phyloP scores from a whole-genome alignment of 2,329 filamentous ascomycete species.

The Cercospora berteroae region DNA sequence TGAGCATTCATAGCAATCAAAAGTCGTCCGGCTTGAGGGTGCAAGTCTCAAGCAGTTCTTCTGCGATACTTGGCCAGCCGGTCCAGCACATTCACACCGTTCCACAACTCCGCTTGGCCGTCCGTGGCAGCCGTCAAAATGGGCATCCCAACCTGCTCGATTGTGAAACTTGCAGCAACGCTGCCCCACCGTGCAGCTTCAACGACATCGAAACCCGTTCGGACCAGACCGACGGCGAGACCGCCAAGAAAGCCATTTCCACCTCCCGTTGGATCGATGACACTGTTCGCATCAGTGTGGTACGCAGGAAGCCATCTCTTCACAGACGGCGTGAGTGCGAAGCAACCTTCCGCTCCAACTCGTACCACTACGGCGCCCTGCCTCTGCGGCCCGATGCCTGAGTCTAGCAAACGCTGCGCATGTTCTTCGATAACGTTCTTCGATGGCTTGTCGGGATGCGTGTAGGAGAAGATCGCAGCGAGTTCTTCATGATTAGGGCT shows the following conservation, averaged over 20 bases:
- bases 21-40: background rate
- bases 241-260: constrained; percentile 83
- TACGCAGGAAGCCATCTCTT: constrained; percentile 74
- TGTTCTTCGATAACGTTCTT: constrained; percentile 44
- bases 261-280: constrained; percentile 91
- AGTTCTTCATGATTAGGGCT: constrained; percentile 87
- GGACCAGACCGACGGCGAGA: constrained; percentile 56
- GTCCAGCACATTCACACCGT: constrained; percentile 45
- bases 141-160: constrained; percentile 90
- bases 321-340: constrained; percentile 40
- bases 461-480: constrained; percentile 71
- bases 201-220: constrained; percentile 56
- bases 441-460: constrained; percentile 17
- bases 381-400: constrained; percentile 35
- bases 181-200: constrained; percentile 76
- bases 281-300: constrained; percentile 55
- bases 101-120: constrained; percentile 47
- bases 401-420: constrained; percentile 31
- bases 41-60: constrained; percentile 4
- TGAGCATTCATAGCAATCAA: background rate
- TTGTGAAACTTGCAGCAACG: constrained; percentile 84
- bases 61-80: constrained; percentile 41
- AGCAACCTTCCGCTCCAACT: constrained; percentile 69
- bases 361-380: constrained; percentile 63
- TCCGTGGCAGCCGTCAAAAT: constrained; percentile 40